phyloP scores from a whole-genome alignment of 73 alveolate genomes.

The Tetrahymena borealis region DNA sequence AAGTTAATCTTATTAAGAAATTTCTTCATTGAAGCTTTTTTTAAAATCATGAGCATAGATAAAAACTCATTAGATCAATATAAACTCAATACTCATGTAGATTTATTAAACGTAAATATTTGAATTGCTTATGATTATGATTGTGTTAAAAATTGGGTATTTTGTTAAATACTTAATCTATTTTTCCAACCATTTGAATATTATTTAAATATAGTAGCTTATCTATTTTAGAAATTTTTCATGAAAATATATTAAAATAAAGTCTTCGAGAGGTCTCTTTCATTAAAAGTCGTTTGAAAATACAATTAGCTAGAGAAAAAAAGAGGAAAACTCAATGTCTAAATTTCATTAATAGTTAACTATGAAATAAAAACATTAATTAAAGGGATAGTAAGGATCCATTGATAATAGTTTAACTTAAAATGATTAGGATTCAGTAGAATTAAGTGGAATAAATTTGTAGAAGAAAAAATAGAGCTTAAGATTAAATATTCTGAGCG shows the following conservation, averaged over 20 bases:
- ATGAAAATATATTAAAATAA: too few species aligned
- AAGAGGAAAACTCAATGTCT: neutral
- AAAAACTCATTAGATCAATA: too few species aligned
- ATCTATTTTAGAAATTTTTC: neutral
- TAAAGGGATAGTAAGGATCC: neutral
- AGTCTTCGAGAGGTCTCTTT: neutral
- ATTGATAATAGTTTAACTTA: neutral
- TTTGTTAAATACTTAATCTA: neutral
- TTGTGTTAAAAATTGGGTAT: too few species aligned
- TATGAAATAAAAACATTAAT: neutral
- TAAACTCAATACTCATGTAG: too few species aligned
- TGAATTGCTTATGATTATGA: too few species aligned
- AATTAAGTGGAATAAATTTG: neutral
- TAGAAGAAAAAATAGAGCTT: neutral
- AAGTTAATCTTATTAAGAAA: too few species aligned
- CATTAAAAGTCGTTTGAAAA: neutral
- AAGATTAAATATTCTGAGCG: neutral
- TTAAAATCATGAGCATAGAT: too few species aligned
- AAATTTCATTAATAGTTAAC: neutral
- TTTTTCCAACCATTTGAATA: neutral
- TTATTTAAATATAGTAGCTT: neutral
- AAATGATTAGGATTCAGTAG: neutral
- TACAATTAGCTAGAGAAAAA: neutral
- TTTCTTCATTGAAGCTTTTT: too few species aligned
- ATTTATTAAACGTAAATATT: too few species aligned